Evolutionary conservation across 1,139 yeast genomes (phyloP).

Genomic region (Blastobotrys petasosporus): DNA sequence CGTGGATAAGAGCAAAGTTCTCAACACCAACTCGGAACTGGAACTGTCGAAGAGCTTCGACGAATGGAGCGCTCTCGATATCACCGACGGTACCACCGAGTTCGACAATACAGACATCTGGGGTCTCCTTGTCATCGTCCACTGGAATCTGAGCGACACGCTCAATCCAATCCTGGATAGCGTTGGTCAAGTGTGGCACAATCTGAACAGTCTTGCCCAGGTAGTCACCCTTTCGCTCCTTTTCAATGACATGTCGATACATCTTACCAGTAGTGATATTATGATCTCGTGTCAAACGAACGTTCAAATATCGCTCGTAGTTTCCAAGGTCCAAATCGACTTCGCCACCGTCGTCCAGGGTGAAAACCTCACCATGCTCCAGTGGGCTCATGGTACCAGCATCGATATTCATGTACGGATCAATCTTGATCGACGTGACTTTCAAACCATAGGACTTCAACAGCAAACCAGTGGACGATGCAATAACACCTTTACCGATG

Average conservation of each 20-base stretch:
- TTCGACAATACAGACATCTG: conserved; percentile 93
- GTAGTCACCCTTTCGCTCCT: conserved; percentile 94
- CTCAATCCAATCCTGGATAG: conserved; percentile 98
- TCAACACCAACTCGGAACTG: conserved; percentile 94
- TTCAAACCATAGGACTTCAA: conserved; percentile 90
- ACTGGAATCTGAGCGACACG: conserved; percentile 87
- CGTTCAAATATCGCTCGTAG: conserved; percentile 92
- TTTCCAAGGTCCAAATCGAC: conserved; percentile 97
- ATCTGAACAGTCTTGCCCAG: conserved; percentile 99
- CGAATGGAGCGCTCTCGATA: conserved; percentile 97
- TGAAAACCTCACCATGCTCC: conserved; percentile 98
- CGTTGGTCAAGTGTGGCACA: conserved; percentile 95
- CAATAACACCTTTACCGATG: conserved; percentile 96
- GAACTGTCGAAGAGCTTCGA: conserved; percentile 97
- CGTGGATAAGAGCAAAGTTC: conserved; percentile 93
- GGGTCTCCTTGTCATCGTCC: conserved; percentile 78
- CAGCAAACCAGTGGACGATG: conserved; percentile 93
- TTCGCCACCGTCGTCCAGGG: conserved; percentile 97
- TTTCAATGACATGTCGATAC: conserved; percentile 87
- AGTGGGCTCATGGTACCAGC: conserved; percentile 99
- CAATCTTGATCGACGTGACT: conserved; percentile 95
- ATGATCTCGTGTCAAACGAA: conserved; percentile 87
- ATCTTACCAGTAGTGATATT: conserved; percentile 98
- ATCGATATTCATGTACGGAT: conserved; percentile 98
- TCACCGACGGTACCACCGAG: conserved; percentile 99